phyloP scores from a whole-genome alignment of 1,139 yeast genomes.

The Blastobotrys capitulatus region DNA sequence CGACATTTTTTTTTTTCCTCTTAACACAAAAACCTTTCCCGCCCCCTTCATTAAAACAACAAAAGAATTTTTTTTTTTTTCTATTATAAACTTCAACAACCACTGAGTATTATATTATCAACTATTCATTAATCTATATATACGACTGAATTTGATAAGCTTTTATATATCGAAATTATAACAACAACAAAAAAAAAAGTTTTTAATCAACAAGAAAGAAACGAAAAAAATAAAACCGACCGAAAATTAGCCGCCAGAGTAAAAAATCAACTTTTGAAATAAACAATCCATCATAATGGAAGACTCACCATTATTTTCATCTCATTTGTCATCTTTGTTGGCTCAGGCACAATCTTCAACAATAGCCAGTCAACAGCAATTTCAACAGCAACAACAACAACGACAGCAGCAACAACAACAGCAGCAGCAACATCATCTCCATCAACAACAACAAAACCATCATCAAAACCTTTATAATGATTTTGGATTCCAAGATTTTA shows the following conservation, averaged over 20 bases:
- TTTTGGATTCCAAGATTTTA: neutral
- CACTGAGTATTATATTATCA: no score
- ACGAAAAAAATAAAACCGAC: no score
- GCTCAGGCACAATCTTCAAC: conserved; percentile 24
- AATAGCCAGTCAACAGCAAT: conserved; percentile 4
- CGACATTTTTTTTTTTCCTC: neutral
- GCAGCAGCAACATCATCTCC: conserved; percentile 22
- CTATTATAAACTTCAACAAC: no score
- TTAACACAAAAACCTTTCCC: neutral
- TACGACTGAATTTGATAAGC: no score
- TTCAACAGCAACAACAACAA: conserved; percentile 22
- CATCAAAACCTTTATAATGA: neutral
- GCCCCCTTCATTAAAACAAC: no score
- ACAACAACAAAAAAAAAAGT: no score
- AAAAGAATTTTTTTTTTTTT: neutral
- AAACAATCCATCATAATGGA: neutral
- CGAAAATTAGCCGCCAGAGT: no score
- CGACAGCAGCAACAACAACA: conserved; percentile 17
- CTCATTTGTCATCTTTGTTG: conserved; percentile 24
- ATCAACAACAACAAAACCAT: neutral
- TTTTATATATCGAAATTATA: no score
- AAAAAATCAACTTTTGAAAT: neutral
- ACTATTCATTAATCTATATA: no score
- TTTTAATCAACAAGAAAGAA: no score
- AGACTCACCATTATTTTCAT: conserved; percentile 16